Base-by-base conservation (phyloP, 2,329 filamentous ascomycete species). In the Tolypocladium ophioglossoides region DNA sequence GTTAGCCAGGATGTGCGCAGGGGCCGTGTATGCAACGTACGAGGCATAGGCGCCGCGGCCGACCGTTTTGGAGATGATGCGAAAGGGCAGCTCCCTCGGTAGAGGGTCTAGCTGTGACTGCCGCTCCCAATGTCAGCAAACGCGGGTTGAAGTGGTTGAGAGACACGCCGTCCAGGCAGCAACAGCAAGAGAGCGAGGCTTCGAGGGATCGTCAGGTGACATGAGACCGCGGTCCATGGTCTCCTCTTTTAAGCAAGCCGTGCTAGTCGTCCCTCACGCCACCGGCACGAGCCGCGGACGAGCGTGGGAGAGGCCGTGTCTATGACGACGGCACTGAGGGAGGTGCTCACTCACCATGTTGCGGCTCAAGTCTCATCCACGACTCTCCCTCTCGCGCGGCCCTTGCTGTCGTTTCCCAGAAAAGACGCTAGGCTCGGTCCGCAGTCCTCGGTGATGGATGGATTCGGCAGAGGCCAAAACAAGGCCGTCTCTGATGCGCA, bases 41-140 rank as follows among this genome's bases (percentile, higher is more conserved):
- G 91, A 97, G 68, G 94, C 94, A 79, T 99, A 99, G 63, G 94
- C 94, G 63, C 94, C 94, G 68, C 90, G 87, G 54, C 94, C 94
- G 63, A 99, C 96, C 16, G 94, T 99, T 70, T 94, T 94, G 57
- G 94, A 97, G 64, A 99, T 82, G 66, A 99, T 86, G 60, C 92
- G 85, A 71, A 99, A 99, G 52, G 94, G 94, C 51, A 99, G 78
- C 65, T 96, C 84, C 58, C 66, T 76, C 27, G 94, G 94, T 51
- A 97, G 76, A 60, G 92, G 91, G 66, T 91, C 91, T 62, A 91
- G 75, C 74, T 99, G 94, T 61, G 91, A 95, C 80, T 95, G 79
- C 65, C 75, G 83, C 82, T 58, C 56, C 54, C 10, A 24, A 27
- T 22, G 39, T 47, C 12, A 56, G 52, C 18, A 20, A 27, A 32